Percentiles rank a stretch among this genome's conserved stretches.
Evolutionary conservation across 345 rosid species (phyloP).

Genomic region (Lenwebbia sp.): DNA sequence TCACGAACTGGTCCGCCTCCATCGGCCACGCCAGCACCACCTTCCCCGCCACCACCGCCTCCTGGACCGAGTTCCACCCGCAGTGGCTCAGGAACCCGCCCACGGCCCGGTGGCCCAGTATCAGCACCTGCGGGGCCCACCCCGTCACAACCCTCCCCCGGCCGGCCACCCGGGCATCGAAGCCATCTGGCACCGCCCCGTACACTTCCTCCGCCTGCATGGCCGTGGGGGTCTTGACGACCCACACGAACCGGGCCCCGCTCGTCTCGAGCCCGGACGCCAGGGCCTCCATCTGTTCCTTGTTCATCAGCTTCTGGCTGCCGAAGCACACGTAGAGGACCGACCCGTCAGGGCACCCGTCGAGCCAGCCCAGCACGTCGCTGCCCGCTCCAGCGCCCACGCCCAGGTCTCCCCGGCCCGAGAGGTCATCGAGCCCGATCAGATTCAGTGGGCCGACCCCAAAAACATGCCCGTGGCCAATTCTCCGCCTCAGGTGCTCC

Average conservation of each 20-base stretch:
- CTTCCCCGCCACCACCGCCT: slow-evolving; percentile 38
- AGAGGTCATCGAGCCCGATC: slow-evolving; percentile 12
- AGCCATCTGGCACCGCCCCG: slow-evolving; percentile 24
- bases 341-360: slow-evolving; percentile 34
- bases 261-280: slow-evolving; percentile 44
- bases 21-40: slow-evolving; percentile 50
- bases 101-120: slow-evolving; percentile 44
- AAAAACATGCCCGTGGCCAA: slow-evolving; percentile 37
- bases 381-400: neutral
- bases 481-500: slow-evolving; percentile 15
- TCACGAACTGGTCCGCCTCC: slow-evolving; percentile 56
- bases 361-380: slow-evolving; percentile 35
- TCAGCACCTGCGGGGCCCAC: slow-evolving; percentile 50
- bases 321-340: slow-evolving; percentile 63
- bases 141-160: slow-evolving; percentile 32
- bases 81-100: slow-evolving; percentile 56
- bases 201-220: slow-evolving; percentile 1
- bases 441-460: slow-evolving; percentile 49
- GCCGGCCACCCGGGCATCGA: slow-evolving; percentile 29
- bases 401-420: neutral
- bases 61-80: no score
- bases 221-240: slow-evolving; percentile 23
- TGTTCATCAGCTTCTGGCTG: slow-evolving; percentile 33
- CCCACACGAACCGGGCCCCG: slow-evolving; percentile 47
- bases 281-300: slow-evolving; percentile 34